Base-by-base conservation (phyloP, 331 rosid genomes). In the Saraca asoca region DNA sequence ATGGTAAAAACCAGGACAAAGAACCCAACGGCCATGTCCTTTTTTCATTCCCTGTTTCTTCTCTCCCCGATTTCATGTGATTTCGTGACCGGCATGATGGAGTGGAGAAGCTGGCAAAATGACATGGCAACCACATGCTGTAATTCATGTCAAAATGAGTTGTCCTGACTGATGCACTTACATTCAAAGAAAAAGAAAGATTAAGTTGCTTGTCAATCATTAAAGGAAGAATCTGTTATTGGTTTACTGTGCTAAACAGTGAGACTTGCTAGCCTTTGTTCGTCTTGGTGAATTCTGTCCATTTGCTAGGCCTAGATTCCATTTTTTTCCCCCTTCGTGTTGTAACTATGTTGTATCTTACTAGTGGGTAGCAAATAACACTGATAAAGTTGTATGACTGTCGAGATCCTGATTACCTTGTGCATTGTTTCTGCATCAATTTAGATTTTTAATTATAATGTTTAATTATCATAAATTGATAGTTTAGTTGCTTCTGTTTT, bases 141-240 rank as follows among this genome's bases (percentile, higher is more conserved):
- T 6, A 52, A 38, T 69, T 62, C 45, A 54, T 37, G 52, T 39
- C 57, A 35, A 60, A 67, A 4, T 43, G 34, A 74, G 14, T 55
- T 48, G 19, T 57, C 54, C 52, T 9, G n/a, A 3, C 39, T 2
- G 55, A 39, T 49, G 39, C 17, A 46, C 20, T 50, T 58, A n/a
- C 35, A 14, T 31, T 46, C 5, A 45, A 64, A 44, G 50, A 34
- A 45, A 34, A 49, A 17, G 45, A 12, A 65, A 29, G 5, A 55
- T 35, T 5, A 13, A 57, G 38, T 48, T 35, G 15, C 14, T 14
- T 59, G 51, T 17, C 48, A 38, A 13, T 12, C 7, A 2, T 53
- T 58, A 20, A 13, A 9, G 11, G 1, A 39, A 0, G 15, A 7
- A 24, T 34, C 42, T 49, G 5, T 19, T 7, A 11, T 48, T 74